These are phyloP conservation scores for Metschnikowia arizonensis DNA, from an alignment of 805 yeast species.

Conservation along the genomic window DNA sequence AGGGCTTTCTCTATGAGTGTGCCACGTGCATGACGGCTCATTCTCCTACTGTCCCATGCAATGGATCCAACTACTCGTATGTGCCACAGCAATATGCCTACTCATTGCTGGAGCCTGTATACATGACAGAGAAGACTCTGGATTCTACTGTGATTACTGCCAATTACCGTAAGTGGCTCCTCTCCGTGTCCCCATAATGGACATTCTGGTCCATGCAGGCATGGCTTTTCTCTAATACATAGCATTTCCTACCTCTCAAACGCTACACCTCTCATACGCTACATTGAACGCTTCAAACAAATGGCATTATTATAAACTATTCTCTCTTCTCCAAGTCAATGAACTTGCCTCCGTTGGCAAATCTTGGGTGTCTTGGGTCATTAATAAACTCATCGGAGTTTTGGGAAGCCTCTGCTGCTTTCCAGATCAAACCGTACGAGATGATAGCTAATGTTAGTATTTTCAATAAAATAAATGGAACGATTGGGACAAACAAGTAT, in stretches of 20 bases:
- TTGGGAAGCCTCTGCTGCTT: constrained; percentile 64
- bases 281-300: too few species aligned
- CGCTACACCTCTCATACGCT: too few species aligned
- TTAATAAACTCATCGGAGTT: constrained; percentile 79
- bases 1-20: constrained; percentile 18
- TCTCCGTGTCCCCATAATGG: constrained; percentile 17
- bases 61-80: constrained; percentile 9
- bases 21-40: constrained; percentile 17
- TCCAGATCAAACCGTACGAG: constrained; percentile 67
- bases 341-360: constrained; percentile 47
- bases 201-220: not conserved
- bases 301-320: constrained; percentile 5
- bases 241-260: too few species aligned
- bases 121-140: constrained; percentile 12
- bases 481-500: too few species aligned
- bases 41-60: constrained; percentile 17
- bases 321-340: constrained; percentile 30
- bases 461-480: not conserved
- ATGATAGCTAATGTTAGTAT: constrained; percentile 43
- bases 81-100: constrained; percentile 3
- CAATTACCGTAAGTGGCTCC: constrained; percentile 22
- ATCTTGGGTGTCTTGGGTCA: constrained; percentile 96
- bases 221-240: not conserved
- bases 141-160: constrained; percentile 14
- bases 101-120: constrained; percentile 10